Evolutionary conservation across 176 grass and related monocot genomes (phyloP), one percentile per base, ranked within the genome.

Genomic region (Musa schizocarpa): DNA sequence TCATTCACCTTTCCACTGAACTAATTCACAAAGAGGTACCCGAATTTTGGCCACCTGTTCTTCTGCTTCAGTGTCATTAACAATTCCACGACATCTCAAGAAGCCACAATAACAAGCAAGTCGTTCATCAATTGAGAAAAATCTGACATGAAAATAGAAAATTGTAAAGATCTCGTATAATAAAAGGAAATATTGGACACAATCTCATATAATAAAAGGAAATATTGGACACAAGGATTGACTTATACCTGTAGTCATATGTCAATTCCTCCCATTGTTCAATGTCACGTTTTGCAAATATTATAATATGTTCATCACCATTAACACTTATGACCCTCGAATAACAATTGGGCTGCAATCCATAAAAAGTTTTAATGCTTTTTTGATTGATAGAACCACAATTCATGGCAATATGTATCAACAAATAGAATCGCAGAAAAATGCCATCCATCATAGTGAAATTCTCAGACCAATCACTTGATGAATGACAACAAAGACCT

Each of bases 231-330:
- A 84, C 43, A 78, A 81, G 59, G 20, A 75, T 72, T 79, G 53
- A 74, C 22, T 11, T 27, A 68, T 26, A 99, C 95, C 95, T 94
- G 74, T 99, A 99, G 72, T 99, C 95, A 52, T 99, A 99, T 69
- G 95, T 88, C 82, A 99, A 77, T 78, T 99, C 95, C 87, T 99
- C 95, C 95, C 90, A 99, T 82, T 86, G 88, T 76, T 87, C 85
- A 73, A 99, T 94, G 71, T 99, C 90, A 17, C 95, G 82, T 71
- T 99, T 99, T 34, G 95, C 90, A 79, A 99, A 99, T 88, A 99
- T 99, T 77, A 92, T 89, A 66, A 99, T 99, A 87, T 94, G 95
- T 64, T 86, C 91, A 79, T 93, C 87, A 17, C 88, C 88, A 48
- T 82, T 82, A 80, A 99, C 86, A 79, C 80, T 99, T 83, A 99